A percentile compares a stretch with the other conserved stretches of the same genome.
These are phyloP conservation scores for Trichosanthes truncata DNA, from an alignment of 306 rosid species.

Conservation along the genomic window DNA sequence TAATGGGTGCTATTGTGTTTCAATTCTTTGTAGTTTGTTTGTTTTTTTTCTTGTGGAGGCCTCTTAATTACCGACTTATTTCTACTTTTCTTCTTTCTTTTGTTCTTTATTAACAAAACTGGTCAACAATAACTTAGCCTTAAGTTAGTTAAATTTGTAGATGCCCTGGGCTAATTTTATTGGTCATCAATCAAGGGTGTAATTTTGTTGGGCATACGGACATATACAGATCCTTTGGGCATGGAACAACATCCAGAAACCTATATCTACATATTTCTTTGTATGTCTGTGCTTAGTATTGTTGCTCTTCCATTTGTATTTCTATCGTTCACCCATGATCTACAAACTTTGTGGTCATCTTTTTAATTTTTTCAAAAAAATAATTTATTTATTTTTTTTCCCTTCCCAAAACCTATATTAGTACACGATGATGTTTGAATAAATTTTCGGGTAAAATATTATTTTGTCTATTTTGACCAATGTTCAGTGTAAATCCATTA, in stretches of 20 bases:
- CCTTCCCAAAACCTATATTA: background rate
- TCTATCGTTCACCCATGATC: background rate
- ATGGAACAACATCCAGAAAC: background rate
- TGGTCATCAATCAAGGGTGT: background rate
- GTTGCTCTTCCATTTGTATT: background rate
- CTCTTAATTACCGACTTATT: background rate
- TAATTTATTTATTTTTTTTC: background rate
- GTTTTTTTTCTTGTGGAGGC: background rate
- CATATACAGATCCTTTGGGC: background rate
- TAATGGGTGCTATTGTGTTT: background rate
- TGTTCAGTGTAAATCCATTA: background rate
- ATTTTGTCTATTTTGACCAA: background rate
- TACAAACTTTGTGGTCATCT: background rate
- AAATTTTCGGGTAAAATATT: background rate
- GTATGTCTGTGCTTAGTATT: background rate
- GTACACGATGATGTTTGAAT: background rate
- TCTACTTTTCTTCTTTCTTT: background rate
- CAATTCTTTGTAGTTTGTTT: background rate
- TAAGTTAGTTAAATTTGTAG: background rate
- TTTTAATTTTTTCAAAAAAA: background rate
- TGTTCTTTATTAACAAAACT: background rate
- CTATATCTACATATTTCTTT: background rate
- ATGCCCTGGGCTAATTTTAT: background rate
- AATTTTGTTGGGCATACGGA: background rate
- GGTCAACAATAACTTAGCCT: background rate